A percentile compares a stretch with the other conserved stretches of the same genome.
phyloP scores from a whole-genome alignment of 768 basidiomycete genomes.

The Filobasidium wieringae region DNA sequence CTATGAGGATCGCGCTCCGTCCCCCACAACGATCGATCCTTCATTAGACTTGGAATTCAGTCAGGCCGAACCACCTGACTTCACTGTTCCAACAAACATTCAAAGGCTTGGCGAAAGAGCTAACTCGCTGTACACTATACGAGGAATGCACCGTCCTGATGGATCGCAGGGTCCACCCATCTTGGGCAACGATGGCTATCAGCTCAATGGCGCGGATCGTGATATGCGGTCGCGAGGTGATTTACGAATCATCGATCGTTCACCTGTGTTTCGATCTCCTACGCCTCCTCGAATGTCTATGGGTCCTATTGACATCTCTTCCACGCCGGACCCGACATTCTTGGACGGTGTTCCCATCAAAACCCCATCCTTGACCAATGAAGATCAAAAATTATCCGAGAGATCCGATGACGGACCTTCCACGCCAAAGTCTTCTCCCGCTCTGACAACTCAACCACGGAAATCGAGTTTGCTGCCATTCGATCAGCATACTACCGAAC shows the following conservation, averaged over 20 bases:
- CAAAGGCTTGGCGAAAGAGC: no score
- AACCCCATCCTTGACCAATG: not conserved
- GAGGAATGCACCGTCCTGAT: no score
- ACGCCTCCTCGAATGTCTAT: not conserved
- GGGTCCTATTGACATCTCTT: not conserved
- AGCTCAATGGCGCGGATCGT: not conserved
- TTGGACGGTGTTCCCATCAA: not conserved
- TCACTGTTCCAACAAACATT: no score
- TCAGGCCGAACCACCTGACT: no score
- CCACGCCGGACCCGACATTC: not conserved
- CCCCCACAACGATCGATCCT: not conserved
- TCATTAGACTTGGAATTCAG: no score
- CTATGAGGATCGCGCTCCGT: not conserved
- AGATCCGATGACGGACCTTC: not conserved
- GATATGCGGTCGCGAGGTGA: not conserved
- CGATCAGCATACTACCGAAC: no score
- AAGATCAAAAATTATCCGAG: not conserved
- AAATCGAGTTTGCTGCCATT: not conserved
- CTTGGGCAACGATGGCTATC: not conserved
- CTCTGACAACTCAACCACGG: not conserved
- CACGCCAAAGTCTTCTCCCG: not conserved
- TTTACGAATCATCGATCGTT: not conserved
- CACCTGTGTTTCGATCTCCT: not conserved
- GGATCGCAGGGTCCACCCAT: no score
- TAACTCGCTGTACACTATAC: no score